Percentiles rank a stretch among this genome's conserved stretches.
Conservation (phyloP, 2,329 filamentous ascomycete genomes). For the Sporothrix humicola region DNA sequence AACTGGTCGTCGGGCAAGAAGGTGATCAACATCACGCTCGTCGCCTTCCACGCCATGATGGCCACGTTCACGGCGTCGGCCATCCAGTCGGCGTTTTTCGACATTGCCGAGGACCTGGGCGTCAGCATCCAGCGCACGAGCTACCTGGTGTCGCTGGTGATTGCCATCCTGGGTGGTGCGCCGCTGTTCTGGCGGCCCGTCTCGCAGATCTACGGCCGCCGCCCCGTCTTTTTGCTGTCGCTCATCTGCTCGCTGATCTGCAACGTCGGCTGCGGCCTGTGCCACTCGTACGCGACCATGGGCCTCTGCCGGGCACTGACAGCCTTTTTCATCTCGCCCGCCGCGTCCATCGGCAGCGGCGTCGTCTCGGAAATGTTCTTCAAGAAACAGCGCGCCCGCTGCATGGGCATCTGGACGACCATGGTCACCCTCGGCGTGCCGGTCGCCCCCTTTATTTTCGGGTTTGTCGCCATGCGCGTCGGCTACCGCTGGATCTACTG, state of each 20-base stretch:
- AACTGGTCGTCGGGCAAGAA: slow-evolving; percentile 46
- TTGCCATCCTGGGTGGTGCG: slow-evolving; percentile 59
- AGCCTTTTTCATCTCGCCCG: slow-evolving; percentile 63
- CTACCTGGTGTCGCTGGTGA: slow-evolving; percentile 62
- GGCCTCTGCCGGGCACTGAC: slow-evolving; percentile 56
- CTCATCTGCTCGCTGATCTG: slow-evolving; percentile 53
- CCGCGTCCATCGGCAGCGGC: slow-evolving; percentile 58
- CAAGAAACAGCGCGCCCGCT: slow-evolving; percentile 58
- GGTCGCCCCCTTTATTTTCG: slow-evolving; percentile 47
- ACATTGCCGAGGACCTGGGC: slow-evolving; percentile 57
- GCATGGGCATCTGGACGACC: slow-evolving; percentile 63
- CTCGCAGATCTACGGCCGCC: slow-evolving; percentile 58
- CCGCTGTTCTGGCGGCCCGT: slow-evolving; percentile 64
- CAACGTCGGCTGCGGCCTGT: slow-evolving; percentile 61
- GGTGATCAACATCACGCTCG: slow-evolving; percentile 56
- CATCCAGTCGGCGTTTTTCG: slow-evolving; percentile 60
- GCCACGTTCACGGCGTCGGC: slow-evolving; percentile 59
- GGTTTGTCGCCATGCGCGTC: slow-evolving; percentile 56
- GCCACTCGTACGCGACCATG: slow-evolving; percentile 56
- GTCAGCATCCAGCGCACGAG: slow-evolving; percentile 55
- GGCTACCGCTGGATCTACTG: slow-evolving; percentile 64
- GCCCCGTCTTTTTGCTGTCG: slow-evolving; percentile 60
- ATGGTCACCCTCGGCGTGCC: slow-evolving; percentile 43
- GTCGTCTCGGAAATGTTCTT: slow-evolving; percentile 65
- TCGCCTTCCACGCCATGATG: slow-evolving; percentile 64